These are phyloP conservation scores for Ganoderma multipileum DNA, from an alignment of 1,284 basidiomycete species.

Conservation along the genomic window DNA sequence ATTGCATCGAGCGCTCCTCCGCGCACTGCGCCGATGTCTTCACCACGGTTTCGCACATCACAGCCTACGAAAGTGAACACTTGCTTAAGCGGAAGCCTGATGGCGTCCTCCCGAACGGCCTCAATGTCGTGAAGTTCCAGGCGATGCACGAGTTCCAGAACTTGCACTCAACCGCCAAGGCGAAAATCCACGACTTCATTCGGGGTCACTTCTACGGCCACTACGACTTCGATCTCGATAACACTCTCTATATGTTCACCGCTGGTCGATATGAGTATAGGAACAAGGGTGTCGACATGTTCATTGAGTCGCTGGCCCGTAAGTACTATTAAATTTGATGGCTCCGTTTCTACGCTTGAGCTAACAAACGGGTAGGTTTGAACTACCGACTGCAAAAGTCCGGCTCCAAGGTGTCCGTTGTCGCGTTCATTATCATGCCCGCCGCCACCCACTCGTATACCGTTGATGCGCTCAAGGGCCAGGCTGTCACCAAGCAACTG, in stretches of 20 bases:
- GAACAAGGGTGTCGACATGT: constrained; percentile 99
- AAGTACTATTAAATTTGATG: constrained; percentile 33
- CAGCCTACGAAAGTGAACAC: constrained; percentile 96
- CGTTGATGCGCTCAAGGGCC: constrained; percentile 96
- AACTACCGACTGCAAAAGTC: constrained; percentile 89
- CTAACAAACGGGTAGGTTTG: constrained; percentile 52
- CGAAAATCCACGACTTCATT: constrained; percentile 98
- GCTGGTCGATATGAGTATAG: constrained; percentile 99
- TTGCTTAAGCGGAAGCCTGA: constrained; percentile 97
- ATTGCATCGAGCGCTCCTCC: constrained; percentile 96
- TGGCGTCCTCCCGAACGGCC: constrained; percentile 96
- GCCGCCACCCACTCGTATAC: constrained; percentile 97
- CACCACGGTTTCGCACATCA: constrained; percentile 98
- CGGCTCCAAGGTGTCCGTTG: constrained; percentile 84
- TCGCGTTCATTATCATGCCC: constrained; percentile 99
- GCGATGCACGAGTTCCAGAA: constrained; percentile 99
- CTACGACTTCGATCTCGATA: constrained; percentile 95
- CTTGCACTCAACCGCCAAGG: constrained; percentile 89
- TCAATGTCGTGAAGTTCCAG: constrained; percentile 97
- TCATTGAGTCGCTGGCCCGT: constrained; percentile 95
- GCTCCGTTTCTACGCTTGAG: neutral
- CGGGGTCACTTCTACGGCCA: constrained; percentile 98
- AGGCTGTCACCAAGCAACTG: constrained; percentile 96
- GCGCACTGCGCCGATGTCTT: constrained; percentile 98
- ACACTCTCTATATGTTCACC: constrained; percentile 98